A percentile compares a stretch with the other conserved stretches of the same genome.
Evolutionary conservation across 2,329 filamentous ascomycete genomes (phyloP).

Genomic region (Apiospora malaysiana): DNA sequence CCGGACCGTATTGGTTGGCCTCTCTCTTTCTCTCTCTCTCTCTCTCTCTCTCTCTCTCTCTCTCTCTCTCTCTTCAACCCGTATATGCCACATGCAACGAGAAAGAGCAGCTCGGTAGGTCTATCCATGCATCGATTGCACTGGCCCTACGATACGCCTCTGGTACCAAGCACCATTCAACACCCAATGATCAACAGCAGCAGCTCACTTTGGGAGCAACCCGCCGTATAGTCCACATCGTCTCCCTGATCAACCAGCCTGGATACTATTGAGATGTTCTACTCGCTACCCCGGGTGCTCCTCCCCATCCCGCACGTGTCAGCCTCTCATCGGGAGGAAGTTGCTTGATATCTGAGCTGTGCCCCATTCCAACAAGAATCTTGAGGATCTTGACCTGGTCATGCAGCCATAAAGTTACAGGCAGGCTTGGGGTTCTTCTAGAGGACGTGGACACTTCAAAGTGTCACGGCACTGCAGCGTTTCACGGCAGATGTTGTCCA

Average conservation of each 20-base stretch:
- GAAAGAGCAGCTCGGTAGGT: no score
- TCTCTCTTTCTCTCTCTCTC: no score
- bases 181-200: no score
- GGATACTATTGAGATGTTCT: no score
- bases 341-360: neutral
- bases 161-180: no score
- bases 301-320: neutral
- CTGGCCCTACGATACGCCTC: no score
- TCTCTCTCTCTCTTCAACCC: no score
- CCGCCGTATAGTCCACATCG: neutral
- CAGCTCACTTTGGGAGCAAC: no score
- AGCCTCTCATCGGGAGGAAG: neutral
- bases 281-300: neutral
- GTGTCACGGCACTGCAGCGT: slow-evolving; percentile 8
- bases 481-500: slow-evolving; percentile 12
- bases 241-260: neutral
- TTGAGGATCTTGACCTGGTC: neutral
- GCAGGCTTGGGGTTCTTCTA: neutral
- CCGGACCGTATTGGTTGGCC: no score
- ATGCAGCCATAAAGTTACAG: neutral
- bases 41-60: no score
- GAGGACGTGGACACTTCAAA: neutral
- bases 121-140: no score
- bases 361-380: neutral
- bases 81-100: no score